Evolutionary conservation across 129 eudicot species (phyloP).

Genomic region (Scalesia atractyloides): DNA sequence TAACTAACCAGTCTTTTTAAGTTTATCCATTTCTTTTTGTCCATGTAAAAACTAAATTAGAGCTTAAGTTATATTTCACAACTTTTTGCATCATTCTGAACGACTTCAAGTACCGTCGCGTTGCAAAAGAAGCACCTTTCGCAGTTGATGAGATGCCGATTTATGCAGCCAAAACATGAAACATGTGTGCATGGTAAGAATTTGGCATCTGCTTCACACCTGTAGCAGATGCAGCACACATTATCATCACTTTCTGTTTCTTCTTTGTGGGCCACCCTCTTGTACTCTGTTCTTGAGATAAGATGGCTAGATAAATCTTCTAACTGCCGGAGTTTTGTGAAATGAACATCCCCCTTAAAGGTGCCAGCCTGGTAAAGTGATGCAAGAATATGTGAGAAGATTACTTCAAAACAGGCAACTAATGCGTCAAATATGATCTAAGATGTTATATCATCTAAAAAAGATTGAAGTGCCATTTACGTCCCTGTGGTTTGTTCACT

Average conservation of each 20-base stretch:
- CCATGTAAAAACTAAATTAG: constrained; percentile 30
- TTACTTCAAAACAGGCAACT: background rate
- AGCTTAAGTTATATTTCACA: constrained; percentile 27
- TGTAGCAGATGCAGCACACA: constrained; percentile 84
- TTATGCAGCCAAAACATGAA: constrained; percentile 91
- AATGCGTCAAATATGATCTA: background rate
- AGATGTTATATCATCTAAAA: background rate
- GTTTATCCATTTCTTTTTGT: constrained; percentile 18
- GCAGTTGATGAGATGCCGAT: constrained; percentile 90
- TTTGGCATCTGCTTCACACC: constrained; percentile 61
- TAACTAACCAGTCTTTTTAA: constrained; percentile 22
- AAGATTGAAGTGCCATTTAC: too few species aligned
- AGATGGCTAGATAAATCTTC: constrained; percentile 72
- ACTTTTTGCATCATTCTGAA: constrained; percentile 35
- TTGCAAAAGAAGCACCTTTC: constrained; percentile 99
- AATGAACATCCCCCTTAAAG: constrained; percentile 58
- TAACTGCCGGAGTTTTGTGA: constrained; percentile 61
- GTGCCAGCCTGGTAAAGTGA: constrained; percentile 58
- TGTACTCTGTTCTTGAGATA: constrained; percentile 42
- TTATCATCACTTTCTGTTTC: constrained; percentile 58
- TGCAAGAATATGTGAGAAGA: constrained; percentile 10
- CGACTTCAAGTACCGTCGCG: constrained; percentile 56
- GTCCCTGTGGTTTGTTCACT: too few species aligned
- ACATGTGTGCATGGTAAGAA: constrained; percentile 81
- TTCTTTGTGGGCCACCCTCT: constrained; percentile 37